These are phyloP conservation scores for Yamadazyma triangularis DNA, from an alignment of 1,139 yeast species.

Conservation along the genomic window DNA sequence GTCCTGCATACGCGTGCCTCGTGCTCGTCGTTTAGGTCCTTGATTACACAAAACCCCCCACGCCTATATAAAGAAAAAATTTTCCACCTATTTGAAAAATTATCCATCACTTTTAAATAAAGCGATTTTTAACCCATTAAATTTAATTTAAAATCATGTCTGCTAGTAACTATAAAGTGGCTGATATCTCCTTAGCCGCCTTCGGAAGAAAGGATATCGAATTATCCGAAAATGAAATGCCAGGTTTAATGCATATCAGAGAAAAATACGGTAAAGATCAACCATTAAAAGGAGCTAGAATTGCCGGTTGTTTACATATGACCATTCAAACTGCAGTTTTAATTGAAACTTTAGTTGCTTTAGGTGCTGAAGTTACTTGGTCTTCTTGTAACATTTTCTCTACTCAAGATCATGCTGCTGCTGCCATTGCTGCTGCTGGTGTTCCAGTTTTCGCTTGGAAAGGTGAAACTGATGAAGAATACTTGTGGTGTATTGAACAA, in stretches of 20 bases:
- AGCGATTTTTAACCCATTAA: no score
- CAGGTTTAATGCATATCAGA: slow-evolving; percentile 99
- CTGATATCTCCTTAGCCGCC: slow-evolving; percentile 98
- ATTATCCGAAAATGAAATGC: slow-evolving; percentile 99
- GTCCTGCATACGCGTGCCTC: no score
- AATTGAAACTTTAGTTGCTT: slow-evolving; percentile 94
- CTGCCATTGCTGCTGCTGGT: slow-evolving; percentile 99
- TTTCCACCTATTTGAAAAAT: slow-evolving; percentile 1
- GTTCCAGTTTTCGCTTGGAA: slow-evolving; percentile 99
- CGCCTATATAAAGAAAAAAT: neutral
- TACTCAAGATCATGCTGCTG: slow-evolving; percentile 99
- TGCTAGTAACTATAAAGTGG: slow-evolving; percentile 77
- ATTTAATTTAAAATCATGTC: no score
- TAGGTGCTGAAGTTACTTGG: slow-evolving; percentile 99
- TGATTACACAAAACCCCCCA: no score
- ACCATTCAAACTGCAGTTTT: slow-evolving; percentile 99
- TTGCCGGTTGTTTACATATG: slow-evolving; percentile 99
- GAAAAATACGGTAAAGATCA: slow-evolving; percentile 86
- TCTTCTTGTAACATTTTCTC: slow-evolving; percentile 99
- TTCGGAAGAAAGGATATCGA: slow-evolving; percentile 99
- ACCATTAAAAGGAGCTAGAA: slow-evolving; percentile 98
- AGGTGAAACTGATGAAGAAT: slow-evolving; percentile 99
- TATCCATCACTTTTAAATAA: no score
- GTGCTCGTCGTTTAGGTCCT: no score
- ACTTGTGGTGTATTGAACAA: slow-evolving; percentile 99